Conservation (phyloP, 495 filamentous ascomycete species). For the Trichoderma parareesei region DNA sequence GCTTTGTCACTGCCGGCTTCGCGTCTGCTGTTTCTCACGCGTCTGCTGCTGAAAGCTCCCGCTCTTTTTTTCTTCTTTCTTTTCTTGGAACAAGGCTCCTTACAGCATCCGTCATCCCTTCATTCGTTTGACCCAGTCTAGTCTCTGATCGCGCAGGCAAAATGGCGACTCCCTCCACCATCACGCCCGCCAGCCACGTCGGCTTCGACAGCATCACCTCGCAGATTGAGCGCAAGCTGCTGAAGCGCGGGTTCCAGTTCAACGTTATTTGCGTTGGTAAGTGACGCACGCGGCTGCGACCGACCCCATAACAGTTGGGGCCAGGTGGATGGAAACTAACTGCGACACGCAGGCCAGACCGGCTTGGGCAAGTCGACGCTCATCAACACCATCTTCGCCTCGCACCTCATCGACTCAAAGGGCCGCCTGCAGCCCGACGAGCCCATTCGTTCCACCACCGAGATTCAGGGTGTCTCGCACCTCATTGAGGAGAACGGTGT, state of each 20-base stretch:
- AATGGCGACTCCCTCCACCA: constrained; percentile 43
- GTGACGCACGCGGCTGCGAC: constrained; percentile 27
- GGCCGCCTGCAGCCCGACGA: constrained; percentile 87
- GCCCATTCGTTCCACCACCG: constrained; percentile 87
- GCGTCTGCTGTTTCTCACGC: background rate
- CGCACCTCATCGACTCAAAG: constrained; percentile 98
- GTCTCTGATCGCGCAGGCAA: constrained; percentile 10
- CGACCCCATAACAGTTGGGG: background rate
- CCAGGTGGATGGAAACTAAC: background rate
- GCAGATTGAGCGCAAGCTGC: constrained; percentile 96
- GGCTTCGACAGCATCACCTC: constrained; percentile 99
- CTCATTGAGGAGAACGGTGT: constrained; percentile 99
- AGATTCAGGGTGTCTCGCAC: constrained; percentile 95
- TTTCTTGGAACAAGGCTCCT: constrained; percentile 11
- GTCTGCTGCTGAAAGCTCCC: background rate
- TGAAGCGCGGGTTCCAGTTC: constrained; percentile 99
- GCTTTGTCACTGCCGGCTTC: background rate
- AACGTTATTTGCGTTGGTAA: constrained; percentile 99
- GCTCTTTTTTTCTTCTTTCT: background rate
- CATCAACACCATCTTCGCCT: constrained; percentile 99
- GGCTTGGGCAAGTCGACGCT: constrained; percentile 97
- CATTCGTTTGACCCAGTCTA: constrained; percentile 9
- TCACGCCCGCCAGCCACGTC: constrained; percentile 94
- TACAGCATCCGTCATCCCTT: constrained; percentile 6
- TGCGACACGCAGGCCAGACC: constrained; percentile 69